phyloP scores from a whole-genome alignment of 257 asterid species.

The Plantago elongata region DNA sequence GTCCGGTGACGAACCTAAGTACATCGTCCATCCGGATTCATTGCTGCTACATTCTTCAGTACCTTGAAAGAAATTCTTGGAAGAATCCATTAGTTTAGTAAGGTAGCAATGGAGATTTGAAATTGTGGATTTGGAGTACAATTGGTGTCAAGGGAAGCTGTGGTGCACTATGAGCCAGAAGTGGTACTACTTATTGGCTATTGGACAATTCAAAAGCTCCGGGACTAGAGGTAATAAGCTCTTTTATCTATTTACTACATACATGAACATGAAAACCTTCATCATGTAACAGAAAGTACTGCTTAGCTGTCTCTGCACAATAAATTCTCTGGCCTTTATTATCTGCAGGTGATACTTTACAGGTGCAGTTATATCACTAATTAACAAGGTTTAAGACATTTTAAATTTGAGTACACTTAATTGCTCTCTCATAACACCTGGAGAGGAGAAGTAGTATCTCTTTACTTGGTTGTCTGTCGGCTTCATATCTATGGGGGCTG shows the following conservation, averaged over 20 bases:
- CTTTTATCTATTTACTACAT: constrained; percentile 30
- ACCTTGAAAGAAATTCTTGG: constrained; percentile 35
- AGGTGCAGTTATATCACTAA: constrained; percentile 42
- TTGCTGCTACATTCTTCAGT: constrained; percentile 80
- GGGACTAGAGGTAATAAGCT: constrained; percentile 31
- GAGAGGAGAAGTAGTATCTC: constrained; percentile 12
- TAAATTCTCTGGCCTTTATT: constrained; percentile 58
- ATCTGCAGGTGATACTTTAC: constrained; percentile 40
- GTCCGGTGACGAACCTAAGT: constrained; percentile 54
- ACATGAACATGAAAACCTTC: constrained; percentile 28
- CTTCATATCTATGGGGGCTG: constrained; percentile 67
- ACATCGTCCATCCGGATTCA: constrained; percentile 93
- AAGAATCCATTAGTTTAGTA: constrained; percentile 47
- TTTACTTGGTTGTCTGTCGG: constrained; percentile 42
- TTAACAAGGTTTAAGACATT: constrained; percentile 22
- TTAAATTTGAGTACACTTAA: constrained; percentile 32
- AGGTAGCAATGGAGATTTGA: constrained; percentile 4
- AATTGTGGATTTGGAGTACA: constrained; percentile 3
- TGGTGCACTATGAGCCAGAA: constrained; percentile 5
- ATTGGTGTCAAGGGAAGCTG: constrained; percentile 14
- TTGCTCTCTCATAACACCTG: constrained; percentile 31
- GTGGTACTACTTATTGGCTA: constrained; percentile 12
- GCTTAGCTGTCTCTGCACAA: constrained; percentile 53
- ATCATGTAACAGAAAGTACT: constrained; percentile 36
- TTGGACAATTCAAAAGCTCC: constrained; percentile 26